phyloP scores from a whole-genome alignment of 2,329 filamentous ascomycete genomes.

The Lachnellula occidentalis region DNA sequence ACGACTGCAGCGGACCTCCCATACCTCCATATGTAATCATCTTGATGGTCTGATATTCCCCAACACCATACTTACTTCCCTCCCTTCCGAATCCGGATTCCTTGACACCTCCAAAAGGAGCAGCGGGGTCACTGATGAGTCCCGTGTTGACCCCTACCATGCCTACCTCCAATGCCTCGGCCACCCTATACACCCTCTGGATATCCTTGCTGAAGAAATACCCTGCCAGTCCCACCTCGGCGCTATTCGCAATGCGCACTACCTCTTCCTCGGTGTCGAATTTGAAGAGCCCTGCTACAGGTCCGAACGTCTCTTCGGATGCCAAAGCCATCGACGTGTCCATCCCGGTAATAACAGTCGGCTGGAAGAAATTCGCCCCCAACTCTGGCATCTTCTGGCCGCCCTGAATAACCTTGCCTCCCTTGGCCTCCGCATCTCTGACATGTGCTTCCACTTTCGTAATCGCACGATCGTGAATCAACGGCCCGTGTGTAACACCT shows the following conservation, averaged over 20 bases:
- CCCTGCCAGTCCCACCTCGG: constrained; percentile 83
- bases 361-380: constrained; percentile 82
- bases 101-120: constrained; percentile 54
- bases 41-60: constrained; percentile 49
- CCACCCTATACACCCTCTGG: constrained; percentile 54
- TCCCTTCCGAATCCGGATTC: constrained; percentile 51
- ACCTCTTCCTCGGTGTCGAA: constrained; percentile 90
- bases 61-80: constrained; percentile 48
- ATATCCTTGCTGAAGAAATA: constrained; percentile 81
- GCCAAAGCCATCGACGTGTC: constrained; percentile 79
- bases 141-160: constrained; percentile 86
- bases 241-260: constrained; percentile 71
- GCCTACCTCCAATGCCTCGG: constrained; percentile 70
- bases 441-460: constrained; percentile 77
- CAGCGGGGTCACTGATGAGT: constrained; percentile 47
- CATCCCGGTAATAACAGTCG: constrained; percentile 85
- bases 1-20: constrained; percentile 47
- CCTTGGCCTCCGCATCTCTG: constrained; percentile 70
- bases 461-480: constrained; percentile 80
- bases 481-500: constrained; percentile 69
- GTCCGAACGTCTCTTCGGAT: constrained; percentile 90
- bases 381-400: constrained; percentile 69
- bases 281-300: constrained; percentile 82
- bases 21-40: constrained; percentile 51
- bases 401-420: constrained; percentile 68